Evolutionary conservation across 192 early-diverging fungal species (phyloP), one percentile per base, ranked within the genome.

Genomic region (Phlyctochytrium planicorne): DNA sequence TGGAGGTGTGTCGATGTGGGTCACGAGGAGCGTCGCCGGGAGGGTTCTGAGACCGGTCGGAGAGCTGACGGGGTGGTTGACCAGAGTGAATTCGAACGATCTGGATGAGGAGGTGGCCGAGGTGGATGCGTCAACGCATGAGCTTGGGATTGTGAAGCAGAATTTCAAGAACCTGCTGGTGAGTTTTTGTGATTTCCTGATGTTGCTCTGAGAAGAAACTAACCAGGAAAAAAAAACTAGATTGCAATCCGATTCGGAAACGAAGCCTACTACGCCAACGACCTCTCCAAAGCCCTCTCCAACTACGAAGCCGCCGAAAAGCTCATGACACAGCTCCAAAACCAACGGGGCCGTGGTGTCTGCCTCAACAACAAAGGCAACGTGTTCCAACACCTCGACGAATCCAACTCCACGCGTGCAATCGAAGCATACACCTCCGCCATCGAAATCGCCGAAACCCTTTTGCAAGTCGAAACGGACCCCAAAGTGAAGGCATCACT

Each of bases 191-290:
- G n/a, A n/a, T 53, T n/a, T n/a, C n/a, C n/a, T n/a, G n/a, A n/a
- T n/a, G n/a, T n/a, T n/a, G n/a, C n/a, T n/a, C n/a, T n/a, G n/a
- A n/a, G n/a, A n/a, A n/a, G n/a, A n/a, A n/a, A n/a, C n/a, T n/a
- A n/a, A n/a, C 30, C 47, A 52, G 4, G 10, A 56, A 31, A 31
- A 17, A 12, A 20, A 27, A 33, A 29, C 20, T n/a, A 66, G 65
- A 71, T 70, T 30, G 75, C 75, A 3, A 64, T 76, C 24, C 74
- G 75, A 47, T 76, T 76, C 53, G 75, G 75, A 23, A 76, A 76
- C 57, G 61, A 60, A 17, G 74, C 74, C 1, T 76, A 76, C 52
- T 77, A 75, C 57, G 67, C 59, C 29, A 65, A 62, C 62, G 68
- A 76, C 56, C 69, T 76, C 57, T 17, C 59, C 12, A 36, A 60